phyloP scores from a whole-genome alignment of 305 asterid species.

The Vinca major region DNA sequence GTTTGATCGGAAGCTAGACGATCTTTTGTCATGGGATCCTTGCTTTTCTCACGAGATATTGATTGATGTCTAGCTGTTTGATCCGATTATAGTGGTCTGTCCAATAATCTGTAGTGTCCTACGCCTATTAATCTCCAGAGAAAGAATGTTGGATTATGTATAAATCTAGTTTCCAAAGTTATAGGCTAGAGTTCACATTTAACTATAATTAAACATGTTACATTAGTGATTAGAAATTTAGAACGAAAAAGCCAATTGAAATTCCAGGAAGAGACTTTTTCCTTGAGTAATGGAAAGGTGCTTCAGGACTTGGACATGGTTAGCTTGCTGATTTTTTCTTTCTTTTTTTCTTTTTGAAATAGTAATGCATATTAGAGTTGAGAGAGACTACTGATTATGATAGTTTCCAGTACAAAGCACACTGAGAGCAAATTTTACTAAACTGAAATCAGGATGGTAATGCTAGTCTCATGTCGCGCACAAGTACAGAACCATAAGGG shows the following conservation, averaged over 20 bases:
- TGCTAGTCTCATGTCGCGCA: not conserved
- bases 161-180: not conserved
- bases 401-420: not conserved
- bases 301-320: not conserved
- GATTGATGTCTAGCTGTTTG: not conserved
- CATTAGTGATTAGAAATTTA: not conserved
- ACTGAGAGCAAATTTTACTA: not conserved
- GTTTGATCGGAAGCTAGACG: too few relatives aligned
- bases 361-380: not conserved
- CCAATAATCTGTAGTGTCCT: not conserved
- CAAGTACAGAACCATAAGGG: not conserved
- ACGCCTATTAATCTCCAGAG: not conserved
- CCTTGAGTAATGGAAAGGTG: not conserved
- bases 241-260: not conserved
- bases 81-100: not conserved
- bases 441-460: not conserved
- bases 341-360: not conserved
- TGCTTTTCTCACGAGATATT: not conserved
- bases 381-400: not conserved
- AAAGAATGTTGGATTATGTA: not conserved
- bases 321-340: not conserved
- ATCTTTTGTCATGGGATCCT: too few relatives aligned
- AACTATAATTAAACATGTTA: not conserved
- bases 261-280: too few relatives aligned
- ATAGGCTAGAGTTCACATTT: not conserved